phyloP scores from a whole-genome alignment of 768 basidiomycete genomes.

The Podaxis sp. region DNA sequence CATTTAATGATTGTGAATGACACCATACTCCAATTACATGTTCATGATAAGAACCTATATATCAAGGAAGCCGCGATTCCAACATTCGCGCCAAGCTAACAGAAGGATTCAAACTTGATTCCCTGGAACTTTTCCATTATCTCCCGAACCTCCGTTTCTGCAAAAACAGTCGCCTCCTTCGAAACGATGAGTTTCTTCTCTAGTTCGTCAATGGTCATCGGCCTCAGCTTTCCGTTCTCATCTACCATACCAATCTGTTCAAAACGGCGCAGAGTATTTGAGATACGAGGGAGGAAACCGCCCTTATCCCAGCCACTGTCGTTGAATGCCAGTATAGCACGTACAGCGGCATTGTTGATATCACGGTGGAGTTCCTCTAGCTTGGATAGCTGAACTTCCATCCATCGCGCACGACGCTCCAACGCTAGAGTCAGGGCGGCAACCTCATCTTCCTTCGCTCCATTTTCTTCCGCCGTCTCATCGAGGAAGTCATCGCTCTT shows the following conservation, averaged over 20 bases:
- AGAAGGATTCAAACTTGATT: conserved; percentile 29
- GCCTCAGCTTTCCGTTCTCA: conserved; percentile 42
- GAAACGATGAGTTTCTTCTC: conserved; percentile 72
- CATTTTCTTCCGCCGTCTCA: conserved; percentile 63
- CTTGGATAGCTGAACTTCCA: conserved; percentile 89
- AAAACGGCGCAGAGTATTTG: conserved; percentile 67
- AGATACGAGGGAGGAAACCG: conserved; percentile 66
- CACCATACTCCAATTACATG: too few species aligned
- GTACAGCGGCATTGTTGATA: conserved; percentile 85
- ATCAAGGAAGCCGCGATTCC: neutral
- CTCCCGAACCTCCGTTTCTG: conserved; percentile 74
- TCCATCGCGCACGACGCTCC: conserved; percentile 89
- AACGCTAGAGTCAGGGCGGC: conserved; percentile 80
- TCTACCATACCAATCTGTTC: conserved; percentile 62
- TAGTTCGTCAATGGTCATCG: conserved; percentile 71
- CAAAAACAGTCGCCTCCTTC: conserved; percentile 68
- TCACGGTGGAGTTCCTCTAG: conserved; percentile 87
- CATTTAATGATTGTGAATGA: too few species aligned
- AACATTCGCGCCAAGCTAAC: neutral
- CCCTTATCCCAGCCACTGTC: conserved; percentile 82
- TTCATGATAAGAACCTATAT: neutral
- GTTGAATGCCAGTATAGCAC: conserved; percentile 79
- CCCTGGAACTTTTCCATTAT: conserved; percentile 68
- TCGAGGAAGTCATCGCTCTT: conserved; percentile 87
- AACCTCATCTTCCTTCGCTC: conserved; percentile 79